Base-by-base conservation (phyloP, 495 filamentous ascomycete genomes). In the Halenospora varia region DNA sequence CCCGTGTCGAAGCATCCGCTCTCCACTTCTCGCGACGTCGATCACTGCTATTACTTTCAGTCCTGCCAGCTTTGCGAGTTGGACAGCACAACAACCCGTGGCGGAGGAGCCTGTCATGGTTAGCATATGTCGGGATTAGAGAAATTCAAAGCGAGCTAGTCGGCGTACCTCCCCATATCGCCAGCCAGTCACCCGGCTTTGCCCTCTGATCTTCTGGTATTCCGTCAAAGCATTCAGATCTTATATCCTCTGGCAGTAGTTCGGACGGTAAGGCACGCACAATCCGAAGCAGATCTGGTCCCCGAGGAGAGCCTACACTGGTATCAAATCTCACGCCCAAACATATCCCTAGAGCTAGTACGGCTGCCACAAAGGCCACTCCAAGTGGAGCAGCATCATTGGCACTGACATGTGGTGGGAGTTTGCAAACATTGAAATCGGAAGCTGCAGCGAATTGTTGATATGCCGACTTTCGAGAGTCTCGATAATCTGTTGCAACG, bases 401-500 rank as follows among this genome's bases (percentile, higher is more conserved):
- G 0, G 77, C 66, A 2, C 73, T 73, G 11, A 78, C 53, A 18
- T 66, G 62, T 0, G 70, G 60, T 2, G 85, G 83, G 17, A 87
- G 73, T 18, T 78, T 75, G 4, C 82, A 83, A 0, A 79, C 81
- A 63, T 88, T 88, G 69, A 78, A 85, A 58, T 81, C 75, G 0
- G 77, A 83, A 0, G 82, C 77, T 10, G 88, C 73, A 23, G 81
- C 76, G 64, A 87, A 88, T 69, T 88, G 77, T 67, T 88, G 86
- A 65, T 84, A 89, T 10, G 84, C 78, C 0, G 84, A 79, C 68
- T 87, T 88, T 25, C 86, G 74, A 46, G 83, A 76, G 58, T 89
- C 85, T 1, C 86, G 80, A 64, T 88, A 88, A 68, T 89, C 86
- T 23, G 85, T 89, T 6, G 85, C 87, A 11, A 83, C 78, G 0